These are phyloP conservation scores for Aphanomyces cochlioides DNA, from an alignment of 352 stramenopile genomes.

Conservation along the genomic window DNA sequence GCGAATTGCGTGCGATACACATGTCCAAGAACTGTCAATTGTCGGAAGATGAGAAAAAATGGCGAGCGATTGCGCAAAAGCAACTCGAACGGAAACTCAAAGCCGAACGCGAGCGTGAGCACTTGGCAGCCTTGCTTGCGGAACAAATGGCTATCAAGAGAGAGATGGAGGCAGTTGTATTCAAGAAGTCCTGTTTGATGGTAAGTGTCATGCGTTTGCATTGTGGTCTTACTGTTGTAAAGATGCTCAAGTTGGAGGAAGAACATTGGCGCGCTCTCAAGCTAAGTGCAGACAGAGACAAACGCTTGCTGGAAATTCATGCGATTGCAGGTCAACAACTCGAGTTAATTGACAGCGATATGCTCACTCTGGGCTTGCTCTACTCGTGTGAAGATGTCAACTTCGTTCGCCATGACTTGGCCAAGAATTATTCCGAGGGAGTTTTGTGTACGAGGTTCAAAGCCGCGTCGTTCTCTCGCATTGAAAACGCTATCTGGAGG, in stretches of 20 bases:
- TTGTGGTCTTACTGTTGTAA: neutral
- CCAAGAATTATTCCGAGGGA: neutral
- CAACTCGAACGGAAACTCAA: slow-evolving; percentile 20
- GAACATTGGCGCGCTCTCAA: neutral
- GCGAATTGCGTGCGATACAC: neutral
- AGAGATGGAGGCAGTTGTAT: slow-evolving; percentile 7
- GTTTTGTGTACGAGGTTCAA: neutral
- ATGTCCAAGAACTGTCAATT: neutral
- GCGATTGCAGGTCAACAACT: slow-evolving; percentile 10
- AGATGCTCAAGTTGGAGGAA: slow-evolving; percentile 14
- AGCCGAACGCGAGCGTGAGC: slow-evolving; percentile 3
- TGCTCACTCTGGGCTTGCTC: neutral
- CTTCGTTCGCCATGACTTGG: too few relatives aligned
- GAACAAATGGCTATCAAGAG: neutral
- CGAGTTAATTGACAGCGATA: slow-evolving; percentile 9
- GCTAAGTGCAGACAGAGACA: neutral
- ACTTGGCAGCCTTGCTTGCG: neutral
- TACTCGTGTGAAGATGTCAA: neutral
- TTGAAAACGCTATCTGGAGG: neutral
- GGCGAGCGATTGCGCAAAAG: neutral
- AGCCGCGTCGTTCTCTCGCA: neutral
- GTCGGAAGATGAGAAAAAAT: neutral
- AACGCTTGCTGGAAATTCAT: neutral
- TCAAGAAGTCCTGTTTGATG: slow-evolving; percentile 13
- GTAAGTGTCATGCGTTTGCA: neutral